Conservation (phyloP, 345 rosid genomes). For the Zanthoxylum bungeanum region DNA sequence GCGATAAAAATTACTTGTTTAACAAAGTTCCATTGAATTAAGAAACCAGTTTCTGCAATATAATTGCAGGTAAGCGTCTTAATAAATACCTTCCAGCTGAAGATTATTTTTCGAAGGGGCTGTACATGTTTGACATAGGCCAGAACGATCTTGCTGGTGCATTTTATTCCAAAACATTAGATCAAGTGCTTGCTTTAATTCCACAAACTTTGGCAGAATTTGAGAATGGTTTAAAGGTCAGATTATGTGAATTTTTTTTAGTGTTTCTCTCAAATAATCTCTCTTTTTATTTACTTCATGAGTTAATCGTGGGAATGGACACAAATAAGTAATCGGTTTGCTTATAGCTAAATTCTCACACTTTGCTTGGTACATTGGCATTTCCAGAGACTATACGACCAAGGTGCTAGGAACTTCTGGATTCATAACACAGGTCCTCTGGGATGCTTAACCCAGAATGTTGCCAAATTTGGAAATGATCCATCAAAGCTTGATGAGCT, state of each 20-base stretch:
- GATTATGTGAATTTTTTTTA: neutral
- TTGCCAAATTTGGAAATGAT: constrained; percentile 82
- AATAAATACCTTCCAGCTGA: constrained; percentile 59
- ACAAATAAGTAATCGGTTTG: neutral
- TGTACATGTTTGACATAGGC: constrained; percentile 91
- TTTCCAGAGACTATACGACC: constrained; percentile 61
- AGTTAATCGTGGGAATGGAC: too few relatives aligned
- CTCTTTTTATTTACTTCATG: neutral
- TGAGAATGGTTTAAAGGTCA: constrained; percentile 70
- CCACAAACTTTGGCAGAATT: constrained; percentile 68
- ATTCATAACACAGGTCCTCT: constrained; percentile 94
- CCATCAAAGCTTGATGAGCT: constrained; percentile 74
- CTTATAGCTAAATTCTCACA: neutral
- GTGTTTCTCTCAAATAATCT: neutral
- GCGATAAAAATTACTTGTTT: neutral
- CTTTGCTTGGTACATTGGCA: neutral
- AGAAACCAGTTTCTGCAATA: neutral
- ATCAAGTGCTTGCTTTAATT: constrained; percentile 75
- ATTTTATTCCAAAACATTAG: constrained; percentile 81
- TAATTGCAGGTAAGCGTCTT: constrained; percentile 47
- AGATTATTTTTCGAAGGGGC: constrained; percentile 62
- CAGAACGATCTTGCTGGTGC: constrained; percentile 98
- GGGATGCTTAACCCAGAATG: constrained; percentile 89
- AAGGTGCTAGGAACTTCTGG: constrained; percentile 93
- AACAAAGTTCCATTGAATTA: neutral